Evolutionary conservation across 371 early-diverging fungal genomes (phyloP), one percentile per base, ranked within the genome.

Genomic region (Lichtheimia corymbifera): DNA sequence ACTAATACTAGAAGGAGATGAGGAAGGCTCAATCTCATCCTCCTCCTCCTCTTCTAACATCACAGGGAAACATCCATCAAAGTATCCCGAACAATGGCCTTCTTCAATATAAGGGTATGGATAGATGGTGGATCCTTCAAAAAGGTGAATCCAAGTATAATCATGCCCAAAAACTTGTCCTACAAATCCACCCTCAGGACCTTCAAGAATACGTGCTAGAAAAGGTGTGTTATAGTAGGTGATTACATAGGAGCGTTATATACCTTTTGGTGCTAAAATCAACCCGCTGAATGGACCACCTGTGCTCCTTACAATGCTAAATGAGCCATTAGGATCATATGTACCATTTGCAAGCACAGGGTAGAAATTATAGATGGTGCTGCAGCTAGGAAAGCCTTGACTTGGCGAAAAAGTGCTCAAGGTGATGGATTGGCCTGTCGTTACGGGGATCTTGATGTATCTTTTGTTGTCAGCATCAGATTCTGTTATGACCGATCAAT

Each of bases 261-360:
- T 55, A 69, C 65, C 71, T 45, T 35, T 28, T 35, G 71, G 71
- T 13, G 68, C 65, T 18, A 71, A 30, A 25, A 53, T 51, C 11
- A 62, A 43, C 5, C 65, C 71, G 25, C 53, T 49, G 18, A 71
- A 50, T n/a, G 58, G 55, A 54, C 60, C 54, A 1, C 56, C 52
- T 2, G 65, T 68, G 30, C 59, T 58, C 9, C 71, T 30, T 17
- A 28, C 13, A 15, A 65, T 22, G 2, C 53, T 56, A 20, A 65
- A 63, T 3, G 24, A 12, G 0, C 68, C 68, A 50, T 53, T 18
- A 2, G 53, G 7, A 22, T 47, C 17, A n/a, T 62, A 71, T 5
- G 30, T 30, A 5, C 65, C 65, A n/a, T 11, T n/a, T 0, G 18
- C 17, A 57, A 64, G 62, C 0, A 53, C 50, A 11, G 71, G 68